Conservation (phyloP, 2,329 filamentous ascomycete genomes). For the Trichocomaceae sp. region DNA sequence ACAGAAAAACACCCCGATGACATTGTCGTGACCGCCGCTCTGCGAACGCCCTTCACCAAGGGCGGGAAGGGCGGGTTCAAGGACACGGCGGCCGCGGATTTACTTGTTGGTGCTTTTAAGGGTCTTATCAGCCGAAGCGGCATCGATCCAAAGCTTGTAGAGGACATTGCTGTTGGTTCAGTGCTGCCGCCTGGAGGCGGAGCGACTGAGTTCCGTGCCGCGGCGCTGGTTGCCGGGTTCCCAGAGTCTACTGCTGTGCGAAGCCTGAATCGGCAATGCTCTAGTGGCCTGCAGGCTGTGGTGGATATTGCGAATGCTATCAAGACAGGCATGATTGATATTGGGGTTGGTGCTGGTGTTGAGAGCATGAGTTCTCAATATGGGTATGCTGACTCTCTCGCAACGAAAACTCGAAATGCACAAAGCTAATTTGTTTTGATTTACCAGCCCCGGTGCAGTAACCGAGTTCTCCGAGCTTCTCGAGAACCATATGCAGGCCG, state of each 20-base stretch:
- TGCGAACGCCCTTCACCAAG: slow-evolving; percentile 87
- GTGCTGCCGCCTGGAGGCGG: slow-evolving; percentile 90
- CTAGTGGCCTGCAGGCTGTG: slow-evolving; percentile 82
- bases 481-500: slow-evolving; percentile 70
- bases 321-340: slow-evolving; percentile 82
- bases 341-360: slow-evolving; percentile 88
- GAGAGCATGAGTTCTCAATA: slow-evolving; percentile 96
- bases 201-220: slow-evolving; percentile 93
- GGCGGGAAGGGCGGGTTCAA: slow-evolving; percentile 93
- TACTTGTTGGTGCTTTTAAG: slow-evolving; percentile 77
- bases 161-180: slow-evolving; percentile 86
- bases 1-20: slow-evolving; percentile 52
- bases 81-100: slow-evolving; percentile 80
- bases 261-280: slow-evolving; percentile 89
- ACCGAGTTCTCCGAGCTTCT: slow-evolving; percentile 88
- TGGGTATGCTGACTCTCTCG: slow-evolving; percentile 52
- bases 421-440: too few species aligned
- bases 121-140: slow-evolving; percentile 75
- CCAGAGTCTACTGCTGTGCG: slow-evolving; percentile 78
- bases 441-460: slow-evolving; percentile 65
- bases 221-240: slow-evolving; percentile 83
- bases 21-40: slow-evolving; percentile 85
- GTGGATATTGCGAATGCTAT: slow-evolving; percentile 94
- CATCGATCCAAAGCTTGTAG: slow-evolving; percentile 80
- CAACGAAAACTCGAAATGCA: too few species aligned